Conservation (phyloP, 345 rosid species). For the Hibiscus syriacus region DNA sequence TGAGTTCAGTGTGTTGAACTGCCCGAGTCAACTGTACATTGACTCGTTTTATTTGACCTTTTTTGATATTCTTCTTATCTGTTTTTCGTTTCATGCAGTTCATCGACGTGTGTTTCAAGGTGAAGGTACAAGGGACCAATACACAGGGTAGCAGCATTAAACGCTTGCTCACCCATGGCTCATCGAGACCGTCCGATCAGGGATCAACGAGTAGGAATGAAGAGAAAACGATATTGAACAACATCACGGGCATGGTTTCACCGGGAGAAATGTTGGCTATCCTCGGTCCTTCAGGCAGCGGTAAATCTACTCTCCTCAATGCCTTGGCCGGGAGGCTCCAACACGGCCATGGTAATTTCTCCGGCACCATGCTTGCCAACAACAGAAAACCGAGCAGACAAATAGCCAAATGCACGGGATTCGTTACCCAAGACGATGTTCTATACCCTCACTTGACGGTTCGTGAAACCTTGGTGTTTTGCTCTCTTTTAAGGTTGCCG, state of each 20-base stretch:
- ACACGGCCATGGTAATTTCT: constrained; percentile 28
- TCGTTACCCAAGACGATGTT: constrained; percentile 85
- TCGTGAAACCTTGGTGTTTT: constrained; percentile 77
- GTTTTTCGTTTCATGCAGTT: constrained; percentile 40
- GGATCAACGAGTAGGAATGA: constrained; percentile 17
- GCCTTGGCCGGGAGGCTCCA: constrained; percentile 71
- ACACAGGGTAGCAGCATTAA: constrained; percentile 23
- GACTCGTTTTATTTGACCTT: background rate
- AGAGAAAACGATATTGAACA: constrained; percentile 58
- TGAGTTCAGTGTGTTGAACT: background rate
- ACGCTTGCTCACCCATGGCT: constrained; percentile 23
- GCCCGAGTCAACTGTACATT: background rate
- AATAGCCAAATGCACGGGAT: constrained; percentile 57
- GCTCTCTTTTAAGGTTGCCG: constrained; percentile 66
- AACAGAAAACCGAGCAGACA: constrained; percentile 42
- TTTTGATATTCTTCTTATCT: background rate
- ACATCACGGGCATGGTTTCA: constrained; percentile 68
- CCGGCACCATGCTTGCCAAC: constrained; percentile 66
- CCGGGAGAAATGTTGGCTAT: constrained; percentile 90
- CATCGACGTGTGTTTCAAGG: constrained; percentile 54
- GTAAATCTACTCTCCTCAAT: constrained; percentile 79
- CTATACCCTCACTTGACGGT: constrained; percentile 86
- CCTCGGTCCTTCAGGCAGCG: constrained; percentile 94
- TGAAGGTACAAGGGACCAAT: constrained; percentile 30
- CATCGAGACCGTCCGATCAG: constrained; percentile 20